phyloP scores from a whole-genome alignment of 2,329 filamentous ascomycete genomes.

The Lasiodiplodia theobromae region DNA sequence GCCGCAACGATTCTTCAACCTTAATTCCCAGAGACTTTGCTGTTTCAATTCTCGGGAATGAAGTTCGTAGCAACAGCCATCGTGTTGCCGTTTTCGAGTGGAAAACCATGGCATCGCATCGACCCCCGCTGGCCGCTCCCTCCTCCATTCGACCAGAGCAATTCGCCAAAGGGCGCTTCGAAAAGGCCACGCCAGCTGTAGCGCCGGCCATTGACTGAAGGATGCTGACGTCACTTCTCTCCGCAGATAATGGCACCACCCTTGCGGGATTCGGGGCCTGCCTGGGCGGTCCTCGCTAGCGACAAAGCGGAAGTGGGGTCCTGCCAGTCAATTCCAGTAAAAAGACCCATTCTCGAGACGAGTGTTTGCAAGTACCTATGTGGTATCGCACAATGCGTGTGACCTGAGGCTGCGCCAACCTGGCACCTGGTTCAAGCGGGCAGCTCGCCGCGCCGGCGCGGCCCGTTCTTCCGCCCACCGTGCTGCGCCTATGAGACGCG shows the following conservation, averaged over 20 bases:
- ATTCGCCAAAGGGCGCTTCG: background rate
- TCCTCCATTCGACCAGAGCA: background rate
- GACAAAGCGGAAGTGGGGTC: background rate
- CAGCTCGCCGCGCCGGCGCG: background rate
- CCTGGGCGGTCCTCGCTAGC: background rate
- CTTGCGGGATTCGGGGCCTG: background rate
- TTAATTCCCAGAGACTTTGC: background rate
- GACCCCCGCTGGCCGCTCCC: background rate
- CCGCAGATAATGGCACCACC: background rate
- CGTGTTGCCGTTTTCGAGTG: background rate
- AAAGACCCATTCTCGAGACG: background rate
- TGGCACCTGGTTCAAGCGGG: background rate
- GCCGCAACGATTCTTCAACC: background rate
- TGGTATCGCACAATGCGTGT: background rate
- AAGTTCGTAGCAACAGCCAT: background rate
- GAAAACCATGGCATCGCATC: background rate
- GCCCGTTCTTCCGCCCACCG: constrained; percentile 7
- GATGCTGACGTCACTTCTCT: constrained; percentile 11
- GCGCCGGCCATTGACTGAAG: background rate
- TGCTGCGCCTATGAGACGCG: background rate
- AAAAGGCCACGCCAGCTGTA: background rate
- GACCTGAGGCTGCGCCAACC: background rate
- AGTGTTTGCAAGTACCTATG: background rate
- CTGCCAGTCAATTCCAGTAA: background rate
- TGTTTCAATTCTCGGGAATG: background rate